These are phyloP conservation scores for Aspergillus pseudoterreus DNA, from an alignment of 2,329 filamentous ascomycete genomes.

Conservation along the genomic window DNA sequence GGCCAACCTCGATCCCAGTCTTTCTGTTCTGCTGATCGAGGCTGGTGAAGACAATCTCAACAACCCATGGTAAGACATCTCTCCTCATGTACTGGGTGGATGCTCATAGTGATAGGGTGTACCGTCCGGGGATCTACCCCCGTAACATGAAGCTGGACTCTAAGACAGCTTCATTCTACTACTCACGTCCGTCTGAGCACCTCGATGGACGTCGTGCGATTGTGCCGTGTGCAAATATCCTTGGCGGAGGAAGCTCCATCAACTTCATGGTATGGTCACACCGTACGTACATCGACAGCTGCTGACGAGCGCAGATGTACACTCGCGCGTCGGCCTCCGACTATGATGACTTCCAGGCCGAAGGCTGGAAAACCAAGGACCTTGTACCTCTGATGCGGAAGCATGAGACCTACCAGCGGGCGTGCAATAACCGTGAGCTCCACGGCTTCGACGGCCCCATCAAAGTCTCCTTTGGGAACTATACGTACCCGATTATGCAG, in stretches of 20 bases:
- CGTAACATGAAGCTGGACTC: slow-evolving; percentile 76
- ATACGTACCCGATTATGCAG: slow-evolving; percentile 77
- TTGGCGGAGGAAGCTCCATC: slow-evolving; percentile 70
- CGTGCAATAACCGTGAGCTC: slow-evolving; percentile 58
- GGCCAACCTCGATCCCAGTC: slow-evolving; percentile 72
- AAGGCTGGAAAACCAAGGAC: slow-evolving; percentile 75
- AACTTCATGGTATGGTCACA: slow-evolving; percentile 63
- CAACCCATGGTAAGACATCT: slow-evolving; percentile 57
- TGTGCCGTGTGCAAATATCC: slow-evolving; percentile 69
- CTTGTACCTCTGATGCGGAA: slow-evolving; percentile 74
- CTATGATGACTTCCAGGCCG: slow-evolving; percentile 74
- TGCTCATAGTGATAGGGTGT: slow-evolving; percentile 52
- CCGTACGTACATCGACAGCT: background rate
- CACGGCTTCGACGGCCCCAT: slow-evolving; percentile 78
- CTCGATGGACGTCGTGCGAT: slow-evolving; percentile 67
- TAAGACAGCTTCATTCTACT: slow-evolving; percentile 78
- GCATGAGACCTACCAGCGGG: slow-evolving; percentile 72
- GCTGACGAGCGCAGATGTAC: slow-evolving; percentile 55
- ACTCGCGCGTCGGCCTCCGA: slow-evolving; percentile 68
- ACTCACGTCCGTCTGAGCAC: slow-evolving; percentile 70
- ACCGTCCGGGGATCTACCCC: slow-evolving; percentile 72
- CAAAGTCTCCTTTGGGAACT: slow-evolving; percentile 77
- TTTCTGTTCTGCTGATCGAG: slow-evolving; percentile 67
- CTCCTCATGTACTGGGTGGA: background rate
- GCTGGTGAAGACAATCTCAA: slow-evolving; percentile 71